phyloP scores from a whole-genome alignment of 2,329 filamentous ascomycete species.

The Fusarium sororula region DNA sequence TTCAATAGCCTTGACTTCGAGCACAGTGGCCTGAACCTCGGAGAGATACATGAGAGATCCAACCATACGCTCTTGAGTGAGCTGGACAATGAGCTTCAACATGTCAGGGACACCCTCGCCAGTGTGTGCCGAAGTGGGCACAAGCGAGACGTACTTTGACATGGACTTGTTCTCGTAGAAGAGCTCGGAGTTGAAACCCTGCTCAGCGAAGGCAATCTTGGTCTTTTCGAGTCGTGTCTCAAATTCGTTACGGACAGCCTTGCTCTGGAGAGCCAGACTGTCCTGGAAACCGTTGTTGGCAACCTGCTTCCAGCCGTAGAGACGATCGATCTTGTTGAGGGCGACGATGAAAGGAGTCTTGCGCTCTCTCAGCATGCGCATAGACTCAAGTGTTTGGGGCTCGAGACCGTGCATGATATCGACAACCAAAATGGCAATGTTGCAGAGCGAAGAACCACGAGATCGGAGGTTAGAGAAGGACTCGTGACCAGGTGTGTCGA shows the following conservation, averaged over 20 bases:
- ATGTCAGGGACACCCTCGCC: slow-evolving; percentile 99
- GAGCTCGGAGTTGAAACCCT: slow-evolving; percentile 97
- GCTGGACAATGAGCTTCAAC: slow-evolving; percentile 90
- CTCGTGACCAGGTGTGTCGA: slow-evolving; percentile 99
- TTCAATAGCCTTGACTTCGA: slow-evolving; percentile 99
- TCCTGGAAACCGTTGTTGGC: slow-evolving; percentile 99
- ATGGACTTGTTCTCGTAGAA: slow-evolving; percentile 99
- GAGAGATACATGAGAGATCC: slow-evolving; percentile 97
- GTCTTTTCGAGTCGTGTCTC: slow-evolving; percentile 87
- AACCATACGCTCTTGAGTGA: slow-evolving; percentile 98
- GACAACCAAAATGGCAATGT: slow-evolving; percentile 98
- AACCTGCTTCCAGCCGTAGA: slow-evolving; percentile 98
- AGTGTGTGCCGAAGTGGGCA: slow-evolving; percentile 97
- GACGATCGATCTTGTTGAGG: slow-evolving; percentile 99
- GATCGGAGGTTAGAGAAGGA: slow-evolving; percentile 99
- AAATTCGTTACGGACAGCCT: slow-evolving; percentile 94
- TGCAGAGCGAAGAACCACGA: slow-evolving; percentile 96
- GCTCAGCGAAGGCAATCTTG: slow-evolving; percentile 93
- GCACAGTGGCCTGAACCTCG: slow-evolving; percentile 95
- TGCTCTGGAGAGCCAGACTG: slow-evolving; percentile 87
- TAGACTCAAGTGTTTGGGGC: slow-evolving; percentile 96
- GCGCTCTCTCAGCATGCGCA: slow-evolving; percentile 89
- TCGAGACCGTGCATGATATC: slow-evolving; percentile 99
- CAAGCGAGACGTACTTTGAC: slow-evolving; percentile 92
- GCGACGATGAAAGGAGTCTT: slow-evolving; percentile 99